phyloP scores from a whole-genome alignment of 129 eudicot genomes.

The Glebionis coronaria region DNA sequence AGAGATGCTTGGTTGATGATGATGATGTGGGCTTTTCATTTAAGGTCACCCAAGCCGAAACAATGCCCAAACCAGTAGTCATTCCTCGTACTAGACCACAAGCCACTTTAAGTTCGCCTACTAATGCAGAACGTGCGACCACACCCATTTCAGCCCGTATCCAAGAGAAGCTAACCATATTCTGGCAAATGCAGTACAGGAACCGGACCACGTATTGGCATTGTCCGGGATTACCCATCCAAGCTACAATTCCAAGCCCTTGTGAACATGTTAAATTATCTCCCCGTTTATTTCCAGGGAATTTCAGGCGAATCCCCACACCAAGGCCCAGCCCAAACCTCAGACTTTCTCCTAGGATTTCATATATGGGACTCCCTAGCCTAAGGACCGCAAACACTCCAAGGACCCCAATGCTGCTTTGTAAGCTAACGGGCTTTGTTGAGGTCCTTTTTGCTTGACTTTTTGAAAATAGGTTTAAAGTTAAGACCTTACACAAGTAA shows the following conservation, averaged over 20 bases:
- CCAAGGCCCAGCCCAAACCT: conserved; percentile 78
- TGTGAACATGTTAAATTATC: conserved; percentile 88
- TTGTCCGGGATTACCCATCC: conserved; percentile 82
- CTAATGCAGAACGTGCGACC: conserved; percentile 24
- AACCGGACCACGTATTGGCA: conserved; percentile 77
- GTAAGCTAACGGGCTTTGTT: conserved; percentile 26
- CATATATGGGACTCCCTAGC: conserved; percentile 84
- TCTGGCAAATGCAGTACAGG: conserved; percentile 84
- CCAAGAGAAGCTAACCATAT: conserved; percentile 40
- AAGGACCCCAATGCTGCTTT: conserved; percentile 28
- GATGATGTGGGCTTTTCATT: conserved; percentile 58
- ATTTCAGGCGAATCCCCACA: conserved; percentile 77
- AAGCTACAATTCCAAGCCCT: conserved; percentile 84
- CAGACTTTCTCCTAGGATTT: conserved; percentile 70
- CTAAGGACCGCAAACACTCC: conserved; percentile 52
- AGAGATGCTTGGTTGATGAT: conserved; percentile 73
- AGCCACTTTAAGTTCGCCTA: conserved; percentile 17
- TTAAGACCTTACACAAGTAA: too few relatives aligned
- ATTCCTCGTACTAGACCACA: conserved; percentile 32
- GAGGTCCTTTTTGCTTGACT: too few relatives aligned
- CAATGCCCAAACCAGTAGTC: conserved; percentile 31
- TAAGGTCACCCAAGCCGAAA: conserved; percentile 34
- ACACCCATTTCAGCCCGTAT: conserved; percentile 31
- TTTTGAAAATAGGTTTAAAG: too few relatives aligned
- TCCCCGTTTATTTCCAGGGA: conserved; percentile 48